Conservation (phyloP, 1,139 yeast genomes). For the Kazachstania sp. region DNA sequence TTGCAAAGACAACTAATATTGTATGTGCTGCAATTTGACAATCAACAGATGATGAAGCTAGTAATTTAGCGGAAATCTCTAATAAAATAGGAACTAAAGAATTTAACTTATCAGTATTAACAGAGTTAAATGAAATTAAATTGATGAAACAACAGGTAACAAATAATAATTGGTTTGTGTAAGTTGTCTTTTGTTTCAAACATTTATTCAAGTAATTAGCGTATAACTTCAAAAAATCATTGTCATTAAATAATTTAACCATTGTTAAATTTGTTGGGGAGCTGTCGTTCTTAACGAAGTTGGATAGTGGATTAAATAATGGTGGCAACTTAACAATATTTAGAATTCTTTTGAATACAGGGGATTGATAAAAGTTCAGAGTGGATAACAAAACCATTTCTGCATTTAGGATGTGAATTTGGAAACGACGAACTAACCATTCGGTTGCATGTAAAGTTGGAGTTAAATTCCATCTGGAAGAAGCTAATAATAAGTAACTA, state of each 20-base stretch:
- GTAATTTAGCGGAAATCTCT: conserved; percentile 47
- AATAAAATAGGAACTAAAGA: conserved; percentile 46
- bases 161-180: conserved; percentile 67
- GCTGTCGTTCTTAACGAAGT: conserved; percentile 56
- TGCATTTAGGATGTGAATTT: conserved; percentile 70
- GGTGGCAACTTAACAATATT: conserved; percentile 68
- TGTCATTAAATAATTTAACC: conserved; percentile 65
- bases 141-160: conserved; percentile 71
- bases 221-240: conserved; percentile 59
- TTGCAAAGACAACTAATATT: conserved; percentile 63
- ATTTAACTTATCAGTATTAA: conserved; percentile 34
- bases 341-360: conserved; percentile 65
- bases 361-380: conserved; percentile 67
- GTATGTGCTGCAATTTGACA: conserved; percentile 80
- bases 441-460: conserved; percentile 81
- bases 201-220: conserved; percentile 50
- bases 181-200: conserved; percentile 48
- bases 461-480: conserved; percentile 54
- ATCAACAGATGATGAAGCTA: conserved; percentile 47
- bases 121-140: conserved; percentile 42
- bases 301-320: conserved; percentile 61
- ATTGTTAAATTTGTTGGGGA: conserved; percentile 63
- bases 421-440: conserved; percentile 92
- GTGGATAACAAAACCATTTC: conserved; percentile 63
- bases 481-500: conserved; percentile 64